These are phyloP conservation scores for Curvularia sp. DNA, from an alignment of 2,329 filamentous ascomycete species.

Conservation along the genomic window DNA sequence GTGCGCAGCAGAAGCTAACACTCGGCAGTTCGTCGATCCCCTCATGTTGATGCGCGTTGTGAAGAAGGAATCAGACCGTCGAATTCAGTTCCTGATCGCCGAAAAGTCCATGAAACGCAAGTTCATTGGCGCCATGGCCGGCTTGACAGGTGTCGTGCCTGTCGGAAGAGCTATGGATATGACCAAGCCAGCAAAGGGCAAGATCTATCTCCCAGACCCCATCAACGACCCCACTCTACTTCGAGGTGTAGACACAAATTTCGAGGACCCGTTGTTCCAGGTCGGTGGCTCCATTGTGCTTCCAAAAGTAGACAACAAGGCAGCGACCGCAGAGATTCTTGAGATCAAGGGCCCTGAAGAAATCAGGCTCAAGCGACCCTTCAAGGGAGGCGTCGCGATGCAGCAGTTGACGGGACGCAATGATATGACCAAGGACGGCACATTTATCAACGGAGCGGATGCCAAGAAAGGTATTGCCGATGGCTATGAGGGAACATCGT, in stretches of 20 bases:
- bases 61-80: slow-evolving; percentile 82
- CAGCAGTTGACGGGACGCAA: slow-evolving; percentile 82
- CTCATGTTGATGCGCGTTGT: slow-evolving; percentile 91
- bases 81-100: slow-evolving; percentile 90
- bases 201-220: slow-evolving; percentile 87
- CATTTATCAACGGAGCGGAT: slow-evolving; percentile 62
- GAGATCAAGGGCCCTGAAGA: slow-evolving; percentile 82
- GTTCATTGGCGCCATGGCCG: slow-evolving; percentile 87
- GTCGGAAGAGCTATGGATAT: slow-evolving; percentile 90
- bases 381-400: slow-evolving; percentile 77
- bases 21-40: slow-evolving; percentile 84
- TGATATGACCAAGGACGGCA: slow-evolving; percentile 72
- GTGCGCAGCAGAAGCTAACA: slow-evolving; percentile 16
- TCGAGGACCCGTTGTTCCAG: slow-evolving; percentile 63
- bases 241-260: slow-evolving; percentile 81
- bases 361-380: slow-evolving; percentile 83
- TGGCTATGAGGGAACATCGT: slow-evolving; percentile 76
- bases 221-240: slow-evolving; percentile 82
- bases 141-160: slow-evolving; percentile 87
- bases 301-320: slow-evolving; percentile 80
- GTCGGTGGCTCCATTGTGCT: slow-evolving; percentile 82
- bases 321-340: slow-evolving; percentile 82
- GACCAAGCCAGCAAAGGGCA: slow-evolving; percentile 79
- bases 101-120: slow-evolving; percentile 90
- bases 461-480: slow-evolving; percentile 61